phyloP scores from a whole-genome alignment of 75 land plant genomes.

The Picea sitchensis region DNA sequence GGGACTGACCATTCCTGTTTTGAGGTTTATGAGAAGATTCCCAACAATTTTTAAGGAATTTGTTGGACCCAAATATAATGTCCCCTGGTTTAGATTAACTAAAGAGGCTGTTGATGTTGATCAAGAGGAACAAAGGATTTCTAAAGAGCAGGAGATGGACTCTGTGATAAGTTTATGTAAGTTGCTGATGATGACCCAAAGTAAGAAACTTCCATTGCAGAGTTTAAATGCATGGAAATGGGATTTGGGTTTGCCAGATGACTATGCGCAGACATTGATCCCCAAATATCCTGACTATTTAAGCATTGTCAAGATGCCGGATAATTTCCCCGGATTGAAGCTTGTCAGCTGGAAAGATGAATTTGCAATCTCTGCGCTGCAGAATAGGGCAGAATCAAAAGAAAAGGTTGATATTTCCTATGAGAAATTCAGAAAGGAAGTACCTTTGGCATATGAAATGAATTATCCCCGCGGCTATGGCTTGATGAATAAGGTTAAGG shows the following conservation, averaged over 20 bases:
- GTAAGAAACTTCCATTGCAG: conserved; percentile 24
- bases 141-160: conserved; percentile 18
- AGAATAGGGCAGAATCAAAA: conserved; percentile 36
- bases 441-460: conserved; percentile 55
- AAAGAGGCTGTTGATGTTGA: conserved; percentile 36
- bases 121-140: conserved; percentile 27
- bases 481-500: conserved; percentile 53
- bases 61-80: conserved; percentile 39
- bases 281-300: conserved; percentile 52
- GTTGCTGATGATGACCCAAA: conserved; percentile 60
- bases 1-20: conserved; percentile 65
- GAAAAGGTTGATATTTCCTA: conserved; percentile 13
- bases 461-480: conserved; percentile 68
- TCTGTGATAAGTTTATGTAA: conserved; percentile 46
- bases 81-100: conserved; percentile 58
- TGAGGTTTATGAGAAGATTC: conserved; percentile 66
- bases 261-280: conserved; percentile 30
- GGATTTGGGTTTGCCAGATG: conserved; percentile 72
- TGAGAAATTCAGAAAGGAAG: conserved; percentile 33
- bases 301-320: conserved; percentile 19
- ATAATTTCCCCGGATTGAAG: conserved; percentile 27
- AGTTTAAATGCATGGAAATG: conserved; percentile 38
- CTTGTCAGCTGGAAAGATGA: conserved; percentile 53
- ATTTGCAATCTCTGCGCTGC: conserved; percentile 62
- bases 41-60: conserved; percentile 70